Evolutionary conservation across 208 protist genomes (phyloP).

Genomic region (Entamoeba invadens): DNA sequence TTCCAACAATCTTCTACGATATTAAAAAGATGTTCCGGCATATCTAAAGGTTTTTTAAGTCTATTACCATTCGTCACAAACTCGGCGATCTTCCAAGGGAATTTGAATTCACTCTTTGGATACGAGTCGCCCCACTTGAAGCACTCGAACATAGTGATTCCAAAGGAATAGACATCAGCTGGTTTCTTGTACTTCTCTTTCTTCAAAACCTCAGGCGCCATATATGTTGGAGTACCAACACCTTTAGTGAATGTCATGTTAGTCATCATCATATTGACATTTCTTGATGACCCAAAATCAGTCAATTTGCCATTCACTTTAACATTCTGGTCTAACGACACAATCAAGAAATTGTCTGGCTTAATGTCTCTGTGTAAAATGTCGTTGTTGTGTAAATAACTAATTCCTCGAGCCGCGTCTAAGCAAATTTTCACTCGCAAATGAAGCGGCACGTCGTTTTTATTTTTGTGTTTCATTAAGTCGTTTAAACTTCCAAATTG

Average conservation of each 20-base stretch:
- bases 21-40: background rate
- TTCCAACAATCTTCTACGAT: constrained; percentile 5
- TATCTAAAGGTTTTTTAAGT: background rate
- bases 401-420: too few species aligned
- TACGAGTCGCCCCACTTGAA: constrained; percentile 26
- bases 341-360: background rate
- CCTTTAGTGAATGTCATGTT: too few species aligned
- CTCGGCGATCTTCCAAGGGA: background rate
- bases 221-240: too few species aligned
- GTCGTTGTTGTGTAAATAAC: too few species aligned
- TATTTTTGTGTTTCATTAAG: too few species aligned
- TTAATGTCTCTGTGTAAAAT: too few species aligned
- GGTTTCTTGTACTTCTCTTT: too few species aligned
- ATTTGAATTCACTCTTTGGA: constrained; percentile 11
- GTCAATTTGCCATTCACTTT: too few species aligned
- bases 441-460: background rate
- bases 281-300: too few species aligned
- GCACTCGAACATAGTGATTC: constrained; percentile 37
- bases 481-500: background rate
- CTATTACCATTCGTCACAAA: background rate
- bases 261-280: too few species aligned
- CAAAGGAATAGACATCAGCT: too few species aligned
- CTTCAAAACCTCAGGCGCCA: too few species aligned
- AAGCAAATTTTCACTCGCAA: background rate
- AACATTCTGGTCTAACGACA: background rate